Evolutionary conservation across 495 filamentous ascomycete species (phyloP).

Genomic region (Penicillium coprophilum): DNA sequence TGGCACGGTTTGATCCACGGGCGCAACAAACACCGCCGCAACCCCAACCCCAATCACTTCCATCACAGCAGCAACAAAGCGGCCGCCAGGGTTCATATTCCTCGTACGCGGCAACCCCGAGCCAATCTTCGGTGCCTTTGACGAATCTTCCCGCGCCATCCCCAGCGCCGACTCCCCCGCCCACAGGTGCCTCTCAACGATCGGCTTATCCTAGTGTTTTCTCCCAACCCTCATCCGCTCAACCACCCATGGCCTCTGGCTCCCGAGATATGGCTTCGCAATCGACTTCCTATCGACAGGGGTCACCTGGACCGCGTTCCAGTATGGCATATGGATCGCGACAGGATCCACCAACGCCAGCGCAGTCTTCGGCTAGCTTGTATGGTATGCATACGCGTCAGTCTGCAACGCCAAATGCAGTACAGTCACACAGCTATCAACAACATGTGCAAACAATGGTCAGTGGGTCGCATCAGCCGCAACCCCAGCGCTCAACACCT

Average conservation of each 20-base stretch:
- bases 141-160: slow-evolving; percentile 35
- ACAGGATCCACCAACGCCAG: slow-evolving; percentile 35
- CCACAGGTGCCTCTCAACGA: slow-evolving; percentile 37
- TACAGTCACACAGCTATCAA: slow-evolving; percentile 35
- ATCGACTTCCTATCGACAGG: slow-evolving; percentile 32
- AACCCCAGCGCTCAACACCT: slow-evolving; percentile 35
- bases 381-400: slow-evolving; percentile 37
- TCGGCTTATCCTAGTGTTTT: slow-evolving; percentile 37
- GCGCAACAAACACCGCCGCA: slow-evolving; percentile 36
- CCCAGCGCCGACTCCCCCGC: slow-evolving; percentile 43
- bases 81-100: slow-evolving; percentile 34
- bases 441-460: slow-evolving; percentile 47
- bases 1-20: slow-evolving; percentile 48
- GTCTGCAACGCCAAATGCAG: slow-evolving; percentile 24
- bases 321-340: slow-evolving; percentile 36
- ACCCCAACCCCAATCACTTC: slow-evolving; percentile 25
- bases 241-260: slow-evolving; percentile 20
- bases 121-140: slow-evolving; percentile 28
- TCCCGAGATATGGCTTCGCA: slow-evolving; percentile 38
- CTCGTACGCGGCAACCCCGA: slow-evolving; percentile 32
- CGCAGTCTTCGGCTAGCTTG: slow-evolving; percentile 34
- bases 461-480: slow-evolving; percentile 38
- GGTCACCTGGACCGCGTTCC: slow-evolving; percentile 38
- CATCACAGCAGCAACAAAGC: slow-evolving; percentile 25
- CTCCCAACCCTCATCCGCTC: slow-evolving; percentile 30